A percentile compares a stretch with the other conserved stretches of the same genome.
Conservation (phyloP, 495 filamentous ascomycete species). For the Hyaloscypha hepaticicola region DNA sequence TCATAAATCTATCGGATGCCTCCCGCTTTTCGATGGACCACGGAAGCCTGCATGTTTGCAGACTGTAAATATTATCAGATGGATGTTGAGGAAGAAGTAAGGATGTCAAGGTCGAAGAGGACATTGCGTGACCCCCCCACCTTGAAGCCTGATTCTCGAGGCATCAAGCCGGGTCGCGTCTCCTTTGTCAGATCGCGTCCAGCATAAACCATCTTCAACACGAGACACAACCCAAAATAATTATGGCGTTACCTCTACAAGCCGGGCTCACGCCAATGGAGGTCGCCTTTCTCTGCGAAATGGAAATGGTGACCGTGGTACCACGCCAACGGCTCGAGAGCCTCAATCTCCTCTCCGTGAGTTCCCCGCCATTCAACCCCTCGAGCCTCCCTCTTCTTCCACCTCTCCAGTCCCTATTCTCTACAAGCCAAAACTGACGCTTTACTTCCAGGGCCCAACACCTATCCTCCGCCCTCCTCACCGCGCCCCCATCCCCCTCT, state of each 20-base stretch:
- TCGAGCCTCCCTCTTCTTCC: not conserved
- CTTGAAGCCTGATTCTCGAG: not conserved
- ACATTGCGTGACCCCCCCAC: not conserved
- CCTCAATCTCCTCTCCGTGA: slow-evolving; percentile 79
- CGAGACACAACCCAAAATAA: not conserved
- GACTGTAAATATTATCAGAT: not conserved
- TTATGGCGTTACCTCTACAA: slow-evolving; percentile 81
- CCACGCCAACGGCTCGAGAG: slow-evolving; percentile 88
- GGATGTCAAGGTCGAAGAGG: not conserved
- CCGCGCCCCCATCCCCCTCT: slow-evolving; percentile 78
- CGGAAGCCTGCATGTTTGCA: not conserved
- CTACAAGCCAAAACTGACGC: slow-evolving; percentile 2
- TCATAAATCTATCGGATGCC: not conserved
- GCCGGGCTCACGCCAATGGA: slow-evolving; percentile 84
- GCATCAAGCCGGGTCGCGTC: not conserved
- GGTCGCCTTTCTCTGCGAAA: slow-evolving; percentile 94
- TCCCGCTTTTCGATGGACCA: not conserved
- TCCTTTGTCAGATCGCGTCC: slow-evolving; percentile 12
- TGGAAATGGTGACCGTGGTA: slow-evolving; percentile 90
- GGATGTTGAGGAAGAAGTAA: not conserved
- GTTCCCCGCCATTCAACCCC: slow-evolving; percentile 36
- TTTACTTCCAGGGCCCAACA: slow-evolving; percentile 64
- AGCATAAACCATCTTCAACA: slow-evolving; percentile 8
- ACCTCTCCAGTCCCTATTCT: not conserved
- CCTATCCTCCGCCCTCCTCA: slow-evolving; percentile 76